Percentiles rank a stretch among this genome's conserved stretches.
Conservation (phyloP, 345 rosid genomes). For the Corchorus capsularis region DNA sequence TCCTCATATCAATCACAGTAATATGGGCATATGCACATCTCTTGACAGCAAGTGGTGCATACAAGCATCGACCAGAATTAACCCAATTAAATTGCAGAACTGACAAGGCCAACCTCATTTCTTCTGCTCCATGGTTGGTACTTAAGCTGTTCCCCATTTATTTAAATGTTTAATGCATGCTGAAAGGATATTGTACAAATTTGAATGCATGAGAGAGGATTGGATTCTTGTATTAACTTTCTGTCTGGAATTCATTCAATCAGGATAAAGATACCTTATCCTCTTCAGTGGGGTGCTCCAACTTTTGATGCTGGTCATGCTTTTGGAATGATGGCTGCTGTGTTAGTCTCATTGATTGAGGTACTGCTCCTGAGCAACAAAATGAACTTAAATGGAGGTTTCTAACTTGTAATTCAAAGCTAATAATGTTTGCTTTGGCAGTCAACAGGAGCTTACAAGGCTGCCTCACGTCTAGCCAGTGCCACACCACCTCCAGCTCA, state of each 20-base stretch:
- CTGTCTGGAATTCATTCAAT: conserved; percentile 22
- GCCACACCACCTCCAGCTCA: conserved; percentile 99
- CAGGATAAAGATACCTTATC: conserved; percentile 97
- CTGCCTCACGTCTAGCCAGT: conserved; percentile 93
- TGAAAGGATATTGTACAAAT: not conserved
- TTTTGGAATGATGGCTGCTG: conserved; percentile 98
- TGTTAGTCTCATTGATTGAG: conserved; percentile 89
- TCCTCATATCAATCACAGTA: conserved; percentile 67
- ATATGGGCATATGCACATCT: conserved; percentile 98
- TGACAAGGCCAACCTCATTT: conserved; percentile 93
- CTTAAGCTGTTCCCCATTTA: not conserved
- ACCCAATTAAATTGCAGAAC: conserved; percentile 92
- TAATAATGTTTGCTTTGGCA: conserved; percentile 30
- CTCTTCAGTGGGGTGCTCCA: conserved; percentile 99
- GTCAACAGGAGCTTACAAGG: conserved; percentile 98
- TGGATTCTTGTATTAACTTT: not conserved
- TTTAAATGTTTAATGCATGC: not conserved
- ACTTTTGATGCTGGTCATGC: conserved; percentile 98
- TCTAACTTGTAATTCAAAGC: not conserved
- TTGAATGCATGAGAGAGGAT: not conserved
- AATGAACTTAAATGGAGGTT: conserved; percentile 2
- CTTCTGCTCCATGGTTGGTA: conserved; percentile 97
- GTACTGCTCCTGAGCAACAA: conserved; percentile 36
- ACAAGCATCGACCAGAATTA: conserved; percentile 75
- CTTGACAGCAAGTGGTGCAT: conserved; percentile 95